phyloP scores from a whole-genome alignment of 345 rosid species.

The Microcos paniculata region DNA sequence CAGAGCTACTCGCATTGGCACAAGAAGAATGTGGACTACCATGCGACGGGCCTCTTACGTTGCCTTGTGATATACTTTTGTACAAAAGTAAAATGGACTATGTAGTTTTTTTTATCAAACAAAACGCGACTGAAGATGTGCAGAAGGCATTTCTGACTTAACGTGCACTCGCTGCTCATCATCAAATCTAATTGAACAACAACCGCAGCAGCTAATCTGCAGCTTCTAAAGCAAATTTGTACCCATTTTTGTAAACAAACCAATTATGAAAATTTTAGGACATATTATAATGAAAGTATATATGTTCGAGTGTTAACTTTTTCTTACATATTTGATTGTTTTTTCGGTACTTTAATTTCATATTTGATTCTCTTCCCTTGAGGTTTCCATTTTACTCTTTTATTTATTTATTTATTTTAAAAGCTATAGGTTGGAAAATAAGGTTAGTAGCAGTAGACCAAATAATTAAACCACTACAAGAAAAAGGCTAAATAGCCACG shows the following conservation, averaged over 20 bases:
- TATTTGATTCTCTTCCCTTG: too few species aligned
- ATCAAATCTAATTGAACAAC: neutral
- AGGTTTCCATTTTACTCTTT: too few species aligned
- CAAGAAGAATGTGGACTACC: constrained; percentile 38
- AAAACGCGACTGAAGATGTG: neutral
- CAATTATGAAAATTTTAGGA: neutral
- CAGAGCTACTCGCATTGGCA: constrained; percentile 23
- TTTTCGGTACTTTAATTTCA: too few species aligned
- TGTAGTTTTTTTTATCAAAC: constrained; percentile 14
- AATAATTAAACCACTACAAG: too few species aligned
- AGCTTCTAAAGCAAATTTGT: neutral
- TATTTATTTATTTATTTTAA: too few species aligned
- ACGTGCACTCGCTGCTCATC: neutral
- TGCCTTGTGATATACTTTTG: constrained; percentile 31
- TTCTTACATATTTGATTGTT: too few species aligned
- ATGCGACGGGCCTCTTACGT: constrained; percentile 25
- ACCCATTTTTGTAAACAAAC: too few species aligned
- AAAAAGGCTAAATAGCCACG: too few species aligned
- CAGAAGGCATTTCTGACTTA: constrained; percentile 15
- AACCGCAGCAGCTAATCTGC: neutral
- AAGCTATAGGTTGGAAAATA: too few species aligned
- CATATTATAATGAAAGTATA: neutral
- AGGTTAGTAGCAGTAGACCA: too few species aligned
- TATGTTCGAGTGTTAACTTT: too few species aligned
- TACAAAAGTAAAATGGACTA: too few species aligned